Conservation (phyloP, 768 basidiomycete species). For the Rhizopogon sp. region DNA sequence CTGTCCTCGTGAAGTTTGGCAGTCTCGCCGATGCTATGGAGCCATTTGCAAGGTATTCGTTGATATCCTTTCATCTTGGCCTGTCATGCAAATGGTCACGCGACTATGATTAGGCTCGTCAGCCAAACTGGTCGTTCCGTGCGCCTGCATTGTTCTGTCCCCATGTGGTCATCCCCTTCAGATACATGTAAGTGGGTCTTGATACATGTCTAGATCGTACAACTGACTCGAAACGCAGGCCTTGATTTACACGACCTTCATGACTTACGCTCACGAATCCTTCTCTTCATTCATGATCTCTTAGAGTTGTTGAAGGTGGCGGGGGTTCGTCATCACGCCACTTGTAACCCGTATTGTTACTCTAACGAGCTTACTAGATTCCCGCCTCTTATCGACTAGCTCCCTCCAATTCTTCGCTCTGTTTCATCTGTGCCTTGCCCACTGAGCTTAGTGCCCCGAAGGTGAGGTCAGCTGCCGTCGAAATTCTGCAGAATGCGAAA, state of each 20-base stretch:
- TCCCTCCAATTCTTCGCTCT: constrained; percentile 55
- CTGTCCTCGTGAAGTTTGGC: constrained; percentile 36
- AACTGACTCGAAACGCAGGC: constrained; percentile 30
- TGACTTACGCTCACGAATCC: constrained; percentile 54
- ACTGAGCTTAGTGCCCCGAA: constrained; percentile 36
- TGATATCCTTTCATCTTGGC: not conserved
- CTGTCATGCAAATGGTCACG: not conserved
- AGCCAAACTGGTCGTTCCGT: constrained; percentile 43
- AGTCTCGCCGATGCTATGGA: constrained; percentile 53
- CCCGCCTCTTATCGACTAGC: constrained; percentile 58
- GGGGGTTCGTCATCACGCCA: constrained; percentile 41
- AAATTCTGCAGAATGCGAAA: constrained; percentile 41
- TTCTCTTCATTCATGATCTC: constrained; percentile 61
- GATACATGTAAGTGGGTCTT: constrained; percentile 47
- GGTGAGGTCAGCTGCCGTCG: constrained; percentile 38
- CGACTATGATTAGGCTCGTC: constrained; percentile 35
- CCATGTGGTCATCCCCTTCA: constrained; percentile 57
- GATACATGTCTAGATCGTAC: not conserved
- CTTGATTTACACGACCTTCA: constrained; percentile 67
- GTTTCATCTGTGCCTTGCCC: constrained; percentile 52
- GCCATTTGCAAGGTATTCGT: constrained; percentile 51
- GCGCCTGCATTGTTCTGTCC: constrained; percentile 60
- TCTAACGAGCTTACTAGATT: constrained; percentile 35
- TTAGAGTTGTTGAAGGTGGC: constrained; percentile 53
- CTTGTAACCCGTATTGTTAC: constrained; percentile 2